Percentiles rank a stretch among this genome's conserved stretches.
phyloP scores from a whole-genome alignment of 129 eudicot genomes.

The Lactuca sativa region DNA sequence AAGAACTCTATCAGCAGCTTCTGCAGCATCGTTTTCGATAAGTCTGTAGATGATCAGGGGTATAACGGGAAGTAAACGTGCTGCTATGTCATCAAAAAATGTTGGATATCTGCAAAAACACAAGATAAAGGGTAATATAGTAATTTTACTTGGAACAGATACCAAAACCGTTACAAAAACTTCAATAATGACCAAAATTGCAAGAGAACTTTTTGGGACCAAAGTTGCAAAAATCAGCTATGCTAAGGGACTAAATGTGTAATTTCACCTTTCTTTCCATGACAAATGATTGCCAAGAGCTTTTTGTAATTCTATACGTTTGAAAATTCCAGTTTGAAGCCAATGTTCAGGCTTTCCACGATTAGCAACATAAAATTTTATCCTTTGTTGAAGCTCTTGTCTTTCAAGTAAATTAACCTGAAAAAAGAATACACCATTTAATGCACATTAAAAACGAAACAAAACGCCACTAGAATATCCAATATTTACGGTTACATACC shows the following conservation, averaged over 20 bases:
- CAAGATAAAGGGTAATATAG: background rate
- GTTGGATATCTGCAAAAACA: constrained; percentile 67
- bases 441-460: too few species aligned
- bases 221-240: too few species aligned
- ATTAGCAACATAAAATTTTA: constrained; percentile 61
- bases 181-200: too few species aligned
- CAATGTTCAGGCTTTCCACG: constrained; percentile 95
- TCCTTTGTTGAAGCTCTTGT: constrained; percentile 90
- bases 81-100: constrained; percentile 91
- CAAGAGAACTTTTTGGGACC: too few species aligned
- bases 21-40: constrained; percentile 87
- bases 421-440: constrained; percentile 6
- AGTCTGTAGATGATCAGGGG: constrained; percentile 86
- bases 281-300: constrained; percentile 93
- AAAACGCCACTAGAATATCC: too few species aligned
- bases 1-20: constrained; percentile 90
- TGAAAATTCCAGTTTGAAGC: constrained; percentile 71
- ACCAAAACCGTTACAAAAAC: too few species aligned
- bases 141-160: too few species aligned
- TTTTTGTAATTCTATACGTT: constrained; percentile 83
- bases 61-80: constrained; percentile 88
- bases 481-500: constrained; percentile 40
- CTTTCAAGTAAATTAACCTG: constrained; percentile 88
- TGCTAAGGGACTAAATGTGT: background rate
- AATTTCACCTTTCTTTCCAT: constrained; percentile 88